Conservation (phyloP, 2,329 filamentous ascomycete genomes). For the Aspergillus sp. region DNA sequence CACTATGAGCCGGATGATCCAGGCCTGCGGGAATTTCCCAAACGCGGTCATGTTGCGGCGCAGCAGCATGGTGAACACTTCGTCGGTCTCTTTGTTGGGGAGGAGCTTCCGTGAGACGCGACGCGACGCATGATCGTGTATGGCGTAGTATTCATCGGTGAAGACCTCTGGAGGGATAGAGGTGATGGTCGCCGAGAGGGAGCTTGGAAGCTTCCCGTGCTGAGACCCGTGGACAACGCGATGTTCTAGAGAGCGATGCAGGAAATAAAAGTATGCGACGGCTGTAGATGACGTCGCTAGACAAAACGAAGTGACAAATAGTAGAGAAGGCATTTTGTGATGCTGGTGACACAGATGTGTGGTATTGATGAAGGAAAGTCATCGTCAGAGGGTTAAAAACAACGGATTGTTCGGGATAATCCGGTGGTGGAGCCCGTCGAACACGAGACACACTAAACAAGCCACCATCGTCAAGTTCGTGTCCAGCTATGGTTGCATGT, state of each 20-base stretch:
- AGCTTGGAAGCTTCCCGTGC: constrained; percentile 14
- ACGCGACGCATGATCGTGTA: constrained; percentile 23
- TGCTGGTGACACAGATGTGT: constrained; percentile 25
- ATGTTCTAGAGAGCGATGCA: constrained; percentile 21
- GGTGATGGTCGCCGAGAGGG: constrained; percentile 15
- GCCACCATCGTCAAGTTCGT: too few species aligned
- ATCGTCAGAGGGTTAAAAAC: neutral
- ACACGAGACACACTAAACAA: too few species aligned
- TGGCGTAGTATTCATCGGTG: constrained; percentile 15
- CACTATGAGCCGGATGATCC: constrained; percentile 22
- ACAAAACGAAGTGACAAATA: neutral
- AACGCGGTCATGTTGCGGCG: constrained; percentile 35
- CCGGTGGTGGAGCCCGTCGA: too few species aligned
- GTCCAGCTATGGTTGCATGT: too few species aligned
- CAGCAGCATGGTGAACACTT: constrained; percentile 27
- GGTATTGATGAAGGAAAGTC: neutral
- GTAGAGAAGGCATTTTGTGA: constrained; percentile 10
- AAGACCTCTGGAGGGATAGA: constrained; percentile 22
- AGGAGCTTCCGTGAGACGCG: constrained; percentile 19
- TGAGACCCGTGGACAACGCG: constrained; percentile 21
- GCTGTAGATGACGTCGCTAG: constrained; percentile 26
- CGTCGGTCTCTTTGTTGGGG: constrained; percentile 11
- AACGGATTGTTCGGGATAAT: too few species aligned
- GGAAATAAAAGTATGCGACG: constrained; percentile 21
- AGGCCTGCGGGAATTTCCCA: constrained; percentile 31